Evolutionary conservation across 1,284 basidiomycete species (phyloP), one percentile per base, ranked within the genome.

Genomic region (Singerocomus inundabilis): DNA sequence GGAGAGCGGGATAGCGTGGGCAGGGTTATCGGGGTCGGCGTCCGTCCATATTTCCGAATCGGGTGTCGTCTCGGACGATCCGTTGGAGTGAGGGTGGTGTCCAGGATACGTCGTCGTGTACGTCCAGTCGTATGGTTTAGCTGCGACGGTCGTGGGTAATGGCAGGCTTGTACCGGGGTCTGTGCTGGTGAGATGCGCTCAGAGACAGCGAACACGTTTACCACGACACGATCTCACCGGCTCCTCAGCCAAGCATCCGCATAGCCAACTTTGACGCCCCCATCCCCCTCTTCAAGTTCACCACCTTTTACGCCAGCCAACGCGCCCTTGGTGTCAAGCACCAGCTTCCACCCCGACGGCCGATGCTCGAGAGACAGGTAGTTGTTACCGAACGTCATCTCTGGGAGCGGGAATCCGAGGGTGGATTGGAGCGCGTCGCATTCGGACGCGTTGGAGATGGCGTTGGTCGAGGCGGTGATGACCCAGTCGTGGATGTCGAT

Each of bases 321-420:
- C 4, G 93, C 92, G 11, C 81, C 77, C 18, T 81, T 71, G 0
- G 90, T 79, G 33, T 81, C 78, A 63, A 97, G 95, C 1, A 71
- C 62, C 54, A 92, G 84, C 37, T 69, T 72, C 76, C 88, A 88
- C 3, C 80, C 80, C 18, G 81, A 83, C 1, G 78, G 68, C 8
- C 63, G 69, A 58, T 90, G 84, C 36, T 77, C 73, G 35, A 98
- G 72, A 7, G 77, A 72, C 2, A 99, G 77, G 16, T 70, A 70
- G 69, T 98, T 99, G 67, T 81, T 83, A 5, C 94, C 94, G 63
- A 98, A 99, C 1, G 91, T 94, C 93, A 99, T 99, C 67, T 99
- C 96, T 3, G 97, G 97, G 1, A 96, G 70, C 0, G 95, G 91
- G 28, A 99, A 79, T 4, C 84, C 81, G 5, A 90, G 72, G 0